A percentile compares a stretch with the other conserved stretches of the same genome.
Conservation (phyloP, 1,139 yeast species). For the Candida smagusa region DNA sequence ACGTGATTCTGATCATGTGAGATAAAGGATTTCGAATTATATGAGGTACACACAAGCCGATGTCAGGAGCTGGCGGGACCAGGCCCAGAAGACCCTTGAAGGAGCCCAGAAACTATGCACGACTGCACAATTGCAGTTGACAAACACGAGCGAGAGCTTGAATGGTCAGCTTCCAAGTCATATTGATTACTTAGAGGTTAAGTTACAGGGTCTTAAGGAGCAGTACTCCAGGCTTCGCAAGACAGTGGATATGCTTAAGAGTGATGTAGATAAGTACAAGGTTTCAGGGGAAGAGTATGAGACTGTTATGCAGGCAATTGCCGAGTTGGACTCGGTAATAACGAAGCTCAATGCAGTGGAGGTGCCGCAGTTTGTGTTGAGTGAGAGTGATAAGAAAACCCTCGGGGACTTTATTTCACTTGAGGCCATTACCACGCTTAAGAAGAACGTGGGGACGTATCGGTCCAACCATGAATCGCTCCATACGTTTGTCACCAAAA, state of each 20-base stretch:
- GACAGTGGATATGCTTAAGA: slow-evolving; percentile 14
- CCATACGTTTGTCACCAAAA: slow-evolving; percentile 17
- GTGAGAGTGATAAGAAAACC: slow-evolving; percentile 7
- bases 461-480: slow-evolving; percentile 25
- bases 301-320: slow-evolving; percentile 20
- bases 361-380: slow-evolving; percentile 29
- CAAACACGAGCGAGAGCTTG: slow-evolving; percentile 21
- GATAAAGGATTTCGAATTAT: background rate
- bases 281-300: slow-evolving; percentile 11
- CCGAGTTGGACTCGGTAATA: slow-evolving; percentile 25
- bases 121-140: slow-evolving; percentile 31
- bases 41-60: slow-evolving; percentile 7
- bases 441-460: slow-evolving; percentile 27
- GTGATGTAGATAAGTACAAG: slow-evolving; percentile 9
- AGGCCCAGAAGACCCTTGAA: slow-evolving; percentile 29
- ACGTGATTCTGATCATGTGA: slow-evolving; percentile 1
- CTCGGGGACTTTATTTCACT: slow-evolving; percentile 34
- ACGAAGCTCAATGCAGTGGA: slow-evolving; percentile 20
- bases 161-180: slow-evolving; percentile 21
- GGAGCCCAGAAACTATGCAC: slow-evolving; percentile 31
- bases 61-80: slow-evolving; percentile 23
- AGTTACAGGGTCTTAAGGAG: slow-evolving; percentile 18
- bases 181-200: slow-evolving; percentile 16
- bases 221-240: slow-evolving; percentile 14
- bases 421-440: slow-evolving; percentile 29